Evolutionary conservation across 2,329 filamentous ascomycete species (phyloP), one percentile per base, ranked within the genome.

Genomic region (Pestalotiopsis sp.): DNA sequence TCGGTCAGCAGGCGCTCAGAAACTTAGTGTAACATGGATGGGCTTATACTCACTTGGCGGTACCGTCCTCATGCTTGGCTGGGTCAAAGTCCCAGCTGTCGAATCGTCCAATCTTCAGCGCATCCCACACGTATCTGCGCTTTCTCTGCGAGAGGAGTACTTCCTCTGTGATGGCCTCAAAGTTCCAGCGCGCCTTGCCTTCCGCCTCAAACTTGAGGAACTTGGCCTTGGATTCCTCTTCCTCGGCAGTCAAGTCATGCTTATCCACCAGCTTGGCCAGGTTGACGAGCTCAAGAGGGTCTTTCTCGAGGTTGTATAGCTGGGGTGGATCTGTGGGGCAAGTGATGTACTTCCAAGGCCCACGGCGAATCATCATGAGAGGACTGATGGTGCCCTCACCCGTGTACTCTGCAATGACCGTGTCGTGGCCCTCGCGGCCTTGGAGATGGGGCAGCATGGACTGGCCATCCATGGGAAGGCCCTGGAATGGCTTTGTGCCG

Each of bases 371-470:
- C 95, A 98, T 98, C 86, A 97, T 93, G 68, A 97, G 88, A 1
- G 95, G 95, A 4, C 92, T 91, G 68, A 97, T 86, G 1, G 95
- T 97, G 62, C 95, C 95, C 81, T 98, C 95, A 64, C 94, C 95
- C 77, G 95, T 97, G 83, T 98, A 98, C 83, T 98, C 95, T 70
- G 94, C 94, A 75, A 95, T 92, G n/a, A 96, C 94, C 12, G 93
- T 96, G 79, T 98, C 94, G 70, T 92, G 91, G 56, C 89, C 90
- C n/a, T 88, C 80, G 25, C 82, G 81, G 65, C 89, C 89, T 74
- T 91, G 83, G 41, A 97, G 85, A 76, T 95, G 92, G n/a, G 93
- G 93, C 70, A 95, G 82, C 73, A 98, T 86, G 56, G 93, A 96
- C 39, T 90, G 85, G 45, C 95, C 95, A 75, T 98, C 95, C 83